Evolutionary conservation across 2,329 filamentous ascomycete species (phyloP).

Genomic region (Diaporthe batatas): DNA sequence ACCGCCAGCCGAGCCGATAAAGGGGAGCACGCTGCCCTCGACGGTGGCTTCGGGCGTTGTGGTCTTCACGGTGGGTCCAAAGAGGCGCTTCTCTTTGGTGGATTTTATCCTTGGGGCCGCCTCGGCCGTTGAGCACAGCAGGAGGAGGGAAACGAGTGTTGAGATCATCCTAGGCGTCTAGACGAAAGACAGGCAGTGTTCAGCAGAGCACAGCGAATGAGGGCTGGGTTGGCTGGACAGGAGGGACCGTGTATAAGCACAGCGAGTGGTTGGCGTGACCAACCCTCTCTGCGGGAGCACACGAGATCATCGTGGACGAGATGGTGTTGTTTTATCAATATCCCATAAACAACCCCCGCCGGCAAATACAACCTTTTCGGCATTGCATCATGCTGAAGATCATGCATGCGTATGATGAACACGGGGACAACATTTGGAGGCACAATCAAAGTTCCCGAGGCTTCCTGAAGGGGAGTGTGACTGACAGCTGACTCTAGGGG

Average conservation of each 20-base stretch:
- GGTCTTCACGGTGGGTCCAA: constrained; percentile 20
- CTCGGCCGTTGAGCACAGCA: background rate
- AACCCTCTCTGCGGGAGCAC: background rate
- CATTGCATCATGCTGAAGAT: constrained; percentile 21
- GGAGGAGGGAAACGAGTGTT: background rate
- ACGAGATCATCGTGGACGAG: background rate
- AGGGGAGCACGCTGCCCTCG: constrained; percentile 46
- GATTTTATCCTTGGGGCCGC: constrained; percentile 18
- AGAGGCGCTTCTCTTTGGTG: constrained; percentile 23
- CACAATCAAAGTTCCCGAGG: constrained; percentile 7
- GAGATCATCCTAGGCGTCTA: background rate
- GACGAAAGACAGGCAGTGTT: background rate
- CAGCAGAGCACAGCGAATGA: background rate
- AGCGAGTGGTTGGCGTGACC: background rate
- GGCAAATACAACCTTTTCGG: background rate
- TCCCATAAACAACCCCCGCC: background rate
- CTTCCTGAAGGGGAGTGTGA: background rate
- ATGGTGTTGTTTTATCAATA: constrained; percentile 1
- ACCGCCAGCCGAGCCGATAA: constrained; percentile 61
- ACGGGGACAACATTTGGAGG: background rate
- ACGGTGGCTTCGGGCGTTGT: constrained; percentile 8
- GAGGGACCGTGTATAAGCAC: constrained; percentile 9
- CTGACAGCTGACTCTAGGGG: constrained; percentile 18
- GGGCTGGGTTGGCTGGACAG: background rate
- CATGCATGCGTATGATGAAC: constrained; percentile 20